A percentile compares a stretch with the other conserved stretches of the same genome.
phyloP scores from a whole-genome alignment of 164 flowering plant species.

The Umbellularia californica region DNA sequence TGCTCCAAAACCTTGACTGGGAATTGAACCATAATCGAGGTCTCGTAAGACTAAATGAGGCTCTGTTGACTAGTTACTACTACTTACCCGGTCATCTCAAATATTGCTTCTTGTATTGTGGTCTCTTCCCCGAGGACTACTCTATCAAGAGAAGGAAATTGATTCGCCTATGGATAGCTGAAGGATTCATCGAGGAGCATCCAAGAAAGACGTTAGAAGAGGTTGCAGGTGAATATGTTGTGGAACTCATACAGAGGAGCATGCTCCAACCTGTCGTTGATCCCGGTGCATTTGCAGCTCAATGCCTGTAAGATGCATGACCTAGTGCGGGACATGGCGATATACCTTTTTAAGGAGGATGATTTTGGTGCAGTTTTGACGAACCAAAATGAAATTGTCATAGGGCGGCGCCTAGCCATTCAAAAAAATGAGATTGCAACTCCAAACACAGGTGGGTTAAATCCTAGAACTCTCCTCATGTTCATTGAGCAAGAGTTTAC shows the following conservation, averaged over 20 bases:
- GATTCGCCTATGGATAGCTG: slow-evolving; percentile 48
- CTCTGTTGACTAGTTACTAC: slow-evolving; percentile 11
- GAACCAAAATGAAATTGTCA: neutral
- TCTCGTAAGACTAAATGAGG: slow-evolving; percentile 1
- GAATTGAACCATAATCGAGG: slow-evolving; percentile 4
- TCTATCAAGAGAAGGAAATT: slow-evolving; percentile 33
- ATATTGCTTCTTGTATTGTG: slow-evolving; percentile 42
- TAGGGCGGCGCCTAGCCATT: neutral
- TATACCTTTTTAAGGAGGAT: neutral
- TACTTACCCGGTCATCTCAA: slow-evolving; percentile 37
- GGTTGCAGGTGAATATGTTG: slow-evolving; percentile 40
- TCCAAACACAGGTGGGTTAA: neutral
- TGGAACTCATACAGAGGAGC: slow-evolving; percentile 36
- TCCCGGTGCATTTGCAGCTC: neutral
- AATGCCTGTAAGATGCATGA: neutral
- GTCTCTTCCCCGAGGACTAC: slow-evolving; percentile 34
- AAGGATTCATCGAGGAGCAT: slow-evolving; percentile 35
- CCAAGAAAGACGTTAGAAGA: slow-evolving; percentile 37
- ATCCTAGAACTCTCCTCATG: slow-evolving; percentile 1
- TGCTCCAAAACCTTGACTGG: slow-evolving; percentile 7
- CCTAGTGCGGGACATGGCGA: slow-evolving; percentile 3
- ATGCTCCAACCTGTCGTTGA: slow-evolving; percentile 24
- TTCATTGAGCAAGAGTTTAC: neutral
- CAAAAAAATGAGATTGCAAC: neutral
- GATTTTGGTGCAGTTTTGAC: neutral